Conservation (phyloP, 164 flowering plant genomes). For the Euptelea pleiosperma region DNA sequence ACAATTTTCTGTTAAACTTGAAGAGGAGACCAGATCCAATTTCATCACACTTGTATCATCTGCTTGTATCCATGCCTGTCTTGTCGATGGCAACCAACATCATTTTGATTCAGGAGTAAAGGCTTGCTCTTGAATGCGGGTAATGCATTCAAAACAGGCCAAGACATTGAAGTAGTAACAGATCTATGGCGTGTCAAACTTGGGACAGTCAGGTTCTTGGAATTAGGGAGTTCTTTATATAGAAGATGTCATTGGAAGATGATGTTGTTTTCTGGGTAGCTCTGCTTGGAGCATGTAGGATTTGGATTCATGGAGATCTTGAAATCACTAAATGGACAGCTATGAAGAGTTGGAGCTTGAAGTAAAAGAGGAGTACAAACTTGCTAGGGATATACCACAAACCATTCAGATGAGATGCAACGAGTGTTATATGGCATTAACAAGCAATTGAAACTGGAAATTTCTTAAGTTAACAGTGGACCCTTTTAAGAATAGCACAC, state of each 20-base stretch:
- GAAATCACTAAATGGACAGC: background rate
- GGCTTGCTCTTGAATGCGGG: conserved; percentile 8
- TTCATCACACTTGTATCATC: conserved; percentile 6
- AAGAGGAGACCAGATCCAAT: conserved; percentile 7
- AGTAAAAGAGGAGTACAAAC: background rate
- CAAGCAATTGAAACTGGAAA: conserved; percentile 1
- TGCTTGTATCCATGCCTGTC: conserved; percentile 8
- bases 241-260: conserved; percentile 4
- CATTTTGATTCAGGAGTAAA: conserved; percentile 1
- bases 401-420: background rate
- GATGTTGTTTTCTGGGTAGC: conserved; percentile 6
- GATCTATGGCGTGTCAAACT: no score
- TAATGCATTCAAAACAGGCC: no score
- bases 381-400: conserved; percentile 5
- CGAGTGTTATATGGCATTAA: background rate
- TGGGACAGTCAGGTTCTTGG: background rate
- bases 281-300: conserved; percentile 8
- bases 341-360: conserved; percentile 6
- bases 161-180: no score
- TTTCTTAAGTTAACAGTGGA: background rate
- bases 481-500: background rate
- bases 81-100: background rate
- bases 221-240: background rate
- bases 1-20: conserved; percentile 1
- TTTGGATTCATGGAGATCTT: background rate